A percentile compares a stretch with the other conserved stretches of the same genome.
These are phyloP conservation scores for Wallacemonas sp. DNA, from an alignment of 208 protist species.

Conservation along the genomic window DNA sequence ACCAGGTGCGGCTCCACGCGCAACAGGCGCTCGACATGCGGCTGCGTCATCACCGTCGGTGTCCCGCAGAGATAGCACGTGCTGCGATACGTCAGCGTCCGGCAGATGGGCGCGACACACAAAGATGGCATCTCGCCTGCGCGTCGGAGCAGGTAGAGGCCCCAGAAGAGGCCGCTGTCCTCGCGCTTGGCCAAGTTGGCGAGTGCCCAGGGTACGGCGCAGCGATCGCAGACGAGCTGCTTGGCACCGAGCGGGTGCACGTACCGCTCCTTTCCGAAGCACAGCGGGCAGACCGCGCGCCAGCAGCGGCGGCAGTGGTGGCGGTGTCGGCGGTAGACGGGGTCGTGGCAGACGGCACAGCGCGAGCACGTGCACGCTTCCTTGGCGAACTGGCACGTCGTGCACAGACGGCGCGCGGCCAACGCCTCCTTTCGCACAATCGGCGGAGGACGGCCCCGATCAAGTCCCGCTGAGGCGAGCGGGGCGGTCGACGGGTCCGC, in stretches of 20 bases:
- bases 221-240: slow-evolving; percentile 59
- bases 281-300: slow-evolving; percentile 55
- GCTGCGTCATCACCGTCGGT: slow-evolving; percentile 65
- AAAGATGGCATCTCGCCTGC: slow-evolving; percentile 60
- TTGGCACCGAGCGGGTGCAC: slow-evolving; percentile 50
- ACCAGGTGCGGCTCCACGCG: slow-evolving; percentile 17
- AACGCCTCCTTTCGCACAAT: slow-evolving; percentile 37
- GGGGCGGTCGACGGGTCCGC: too few relatives aligned
- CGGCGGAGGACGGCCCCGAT: too few relatives aligned
- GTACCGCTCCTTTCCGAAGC: slow-evolving; percentile 49
- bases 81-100: slow-evolving; percentile 40
- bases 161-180: slow-evolving; percentile 52
- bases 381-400: slow-evolving; percentile 46
- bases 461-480: too few relatives aligned
- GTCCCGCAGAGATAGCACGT: slow-evolving; percentile 52
- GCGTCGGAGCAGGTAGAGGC: slow-evolving; percentile 61
- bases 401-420: slow-evolving; percentile 35
- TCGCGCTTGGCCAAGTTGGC: slow-evolving; percentile 39
- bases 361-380: slow-evolving; percentile 48
- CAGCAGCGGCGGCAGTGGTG: slow-evolving; percentile 84
- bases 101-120: slow-evolving; percentile 59
- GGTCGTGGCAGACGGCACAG: slow-evolving; percentile 43
- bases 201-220: slow-evolving; percentile 59
- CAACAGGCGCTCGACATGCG: slow-evolving; percentile 58
- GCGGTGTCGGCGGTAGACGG: slow-evolving; percentile 33